A percentile compares a stretch with the other conserved stretches of the same genome.
Evolutionary conservation across 2,329 filamentous ascomycete species (phyloP).

Genomic region (Xylariaceae sp.): DNA sequence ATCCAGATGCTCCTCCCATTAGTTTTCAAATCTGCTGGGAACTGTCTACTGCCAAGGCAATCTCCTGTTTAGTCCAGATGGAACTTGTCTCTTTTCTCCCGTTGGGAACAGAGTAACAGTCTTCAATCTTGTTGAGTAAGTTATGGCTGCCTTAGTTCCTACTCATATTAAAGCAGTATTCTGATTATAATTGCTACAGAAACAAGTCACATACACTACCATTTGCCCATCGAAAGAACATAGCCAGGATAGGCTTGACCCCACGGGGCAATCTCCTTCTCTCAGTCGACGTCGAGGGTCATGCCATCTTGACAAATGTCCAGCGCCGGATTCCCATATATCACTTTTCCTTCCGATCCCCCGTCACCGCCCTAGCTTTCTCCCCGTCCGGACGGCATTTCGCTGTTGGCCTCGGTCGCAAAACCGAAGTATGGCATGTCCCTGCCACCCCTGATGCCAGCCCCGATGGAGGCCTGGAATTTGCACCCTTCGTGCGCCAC

Average conservation of each 20-base stretch:
- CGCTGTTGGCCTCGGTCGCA: conserved; percentile 79
- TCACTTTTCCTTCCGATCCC: conserved; percentile 89
- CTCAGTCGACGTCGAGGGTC: conserved; percentile 89
- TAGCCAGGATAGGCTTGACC: conserved; percentile 80
- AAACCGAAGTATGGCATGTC: conserved; percentile 93
- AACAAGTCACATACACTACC: conserved; percentile 85
- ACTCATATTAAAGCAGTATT: not conserved
- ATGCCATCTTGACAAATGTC: conserved; percentile 89
- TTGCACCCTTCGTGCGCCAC: conserved; percentile 89
- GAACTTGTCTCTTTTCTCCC: conserved; percentile 89
- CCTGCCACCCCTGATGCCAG: conserved; percentile 82
- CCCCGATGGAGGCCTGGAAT: conserved; percentile 78
- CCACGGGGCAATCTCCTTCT: conserved; percentile 89
- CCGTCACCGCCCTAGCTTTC: conserved; percentile 80
- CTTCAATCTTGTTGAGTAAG: conserved; percentile 92
- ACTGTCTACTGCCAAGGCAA: conserved; percentile 99
- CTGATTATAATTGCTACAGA: conserved; percentile 39
- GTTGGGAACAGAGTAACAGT: conserved; percentile 95
- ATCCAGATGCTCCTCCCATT: conserved; percentile 7
- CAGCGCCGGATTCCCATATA: conserved; percentile 82
- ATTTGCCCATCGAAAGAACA: conserved; percentile 92
- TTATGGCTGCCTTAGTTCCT: conserved; percentile 4
- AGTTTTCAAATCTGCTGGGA: conserved; percentile 98
- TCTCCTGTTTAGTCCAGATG: conserved; percentile 92
- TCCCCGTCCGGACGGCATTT: conserved; percentile 90